phyloP scores from a whole-genome alignment of 768 basidiomycete species.

The Suillus cothurnatus region DNA sequence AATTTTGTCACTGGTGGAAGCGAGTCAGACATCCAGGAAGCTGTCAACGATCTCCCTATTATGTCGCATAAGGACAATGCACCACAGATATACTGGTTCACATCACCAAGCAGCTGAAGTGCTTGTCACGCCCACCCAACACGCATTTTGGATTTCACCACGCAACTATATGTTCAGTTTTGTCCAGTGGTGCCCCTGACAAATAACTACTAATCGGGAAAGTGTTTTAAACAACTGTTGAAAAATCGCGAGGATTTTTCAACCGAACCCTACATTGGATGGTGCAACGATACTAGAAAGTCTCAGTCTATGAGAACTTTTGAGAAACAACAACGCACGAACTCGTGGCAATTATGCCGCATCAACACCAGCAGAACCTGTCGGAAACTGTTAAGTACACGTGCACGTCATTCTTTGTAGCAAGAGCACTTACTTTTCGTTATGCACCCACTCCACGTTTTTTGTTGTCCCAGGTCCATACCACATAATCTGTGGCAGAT shows the following conservation, averaged over 20 bases:
- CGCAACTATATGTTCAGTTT: no score
- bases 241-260: no score
- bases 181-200: no score
- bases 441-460: constrained; percentile 46
- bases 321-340: background rate
- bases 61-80: constrained; percentile 6
- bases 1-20: no score
- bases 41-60: background rate
- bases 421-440: constrained; percentile 44
- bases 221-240: no score
- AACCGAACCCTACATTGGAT: no score
- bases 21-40: no score
- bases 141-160: no score
- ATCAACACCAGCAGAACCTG: constrained; percentile 3
- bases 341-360: background rate
- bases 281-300: background rate
- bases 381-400: background rate
- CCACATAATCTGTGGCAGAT: constrained; percentile 51
- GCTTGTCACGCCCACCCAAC: background rate
- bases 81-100: constrained; percentile 3
- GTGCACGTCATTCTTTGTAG: background rate
- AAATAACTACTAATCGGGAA: no score
- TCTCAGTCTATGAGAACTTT: background rate
- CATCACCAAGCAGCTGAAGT: background rate
- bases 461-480: constrained; percentile 42